Conservation (phyloP, 352 stramenopile genomes). For the Phytophthora palmivora region DNA sequence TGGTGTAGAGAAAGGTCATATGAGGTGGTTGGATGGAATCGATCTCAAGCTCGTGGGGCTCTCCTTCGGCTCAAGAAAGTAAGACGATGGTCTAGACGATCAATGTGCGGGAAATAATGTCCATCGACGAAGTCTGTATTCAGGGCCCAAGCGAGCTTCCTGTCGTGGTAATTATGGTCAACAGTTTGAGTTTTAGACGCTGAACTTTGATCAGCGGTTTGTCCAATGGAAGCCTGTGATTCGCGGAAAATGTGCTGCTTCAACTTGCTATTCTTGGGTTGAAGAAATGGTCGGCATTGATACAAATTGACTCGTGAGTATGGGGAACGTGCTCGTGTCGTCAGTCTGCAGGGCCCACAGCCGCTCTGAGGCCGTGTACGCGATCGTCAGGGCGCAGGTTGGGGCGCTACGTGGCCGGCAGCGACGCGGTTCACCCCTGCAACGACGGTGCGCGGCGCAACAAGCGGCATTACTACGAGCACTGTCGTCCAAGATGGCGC, state of each 20-base stretch:
- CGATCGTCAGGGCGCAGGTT: slow-evolving; percentile 33
- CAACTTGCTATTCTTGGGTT: slow-evolving; percentile 35
- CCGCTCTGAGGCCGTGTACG: slow-evolving; percentile 39
- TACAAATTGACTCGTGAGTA: slow-evolving; percentile 19
- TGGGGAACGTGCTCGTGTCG: slow-evolving; percentile 44
- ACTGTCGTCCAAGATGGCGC: slow-evolving; percentile 32
- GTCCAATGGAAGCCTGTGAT: slow-evolving; percentile 20
- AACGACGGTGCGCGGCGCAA: slow-evolving; percentile 34
- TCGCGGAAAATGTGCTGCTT: slow-evolving; percentile 28
- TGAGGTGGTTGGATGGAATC: too few relatives aligned
- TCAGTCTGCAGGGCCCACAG: slow-evolving; percentile 36
- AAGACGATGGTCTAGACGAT: too few relatives aligned
- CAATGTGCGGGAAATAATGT: too few relatives aligned
- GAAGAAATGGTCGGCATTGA: slow-evolving; percentile 4
- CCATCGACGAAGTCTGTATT: too few relatives aligned
- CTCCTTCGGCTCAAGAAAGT: background rate
- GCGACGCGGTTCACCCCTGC: slow-evolving; percentile 25
- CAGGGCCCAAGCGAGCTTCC: too few relatives aligned
- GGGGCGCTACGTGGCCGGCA: slow-evolving; percentile 15
- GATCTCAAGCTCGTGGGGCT: too few relatives aligned
- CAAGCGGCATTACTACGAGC: slow-evolving; percentile 36
- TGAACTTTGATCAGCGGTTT: too few relatives aligned
- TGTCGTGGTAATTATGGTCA: too few relatives aligned
- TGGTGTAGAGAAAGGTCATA: background rate
- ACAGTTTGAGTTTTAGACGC: too few relatives aligned